These are phyloP conservation scores for Apiotrichum mycotoxinovorans DNA, from an alignment of 1,284 basidiomycete genomes.

Conservation along the genomic window DNA sequence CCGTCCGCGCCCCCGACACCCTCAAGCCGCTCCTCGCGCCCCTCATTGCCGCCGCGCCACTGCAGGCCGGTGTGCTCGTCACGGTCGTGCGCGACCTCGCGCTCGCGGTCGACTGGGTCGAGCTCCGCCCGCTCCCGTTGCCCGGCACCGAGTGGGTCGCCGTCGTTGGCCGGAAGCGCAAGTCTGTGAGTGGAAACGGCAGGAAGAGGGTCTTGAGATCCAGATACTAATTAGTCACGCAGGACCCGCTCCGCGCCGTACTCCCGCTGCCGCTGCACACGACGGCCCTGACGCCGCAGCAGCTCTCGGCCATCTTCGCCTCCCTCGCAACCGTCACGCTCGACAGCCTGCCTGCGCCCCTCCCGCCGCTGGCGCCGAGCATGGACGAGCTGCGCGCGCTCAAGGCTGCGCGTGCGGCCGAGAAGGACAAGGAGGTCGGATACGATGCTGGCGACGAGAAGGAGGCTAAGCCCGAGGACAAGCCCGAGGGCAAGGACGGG, in stretches of 20 bases:
- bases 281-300: constrained; percentile 39
- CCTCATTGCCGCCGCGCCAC: constrained; percentile 15
- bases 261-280: constrained; percentile 46
- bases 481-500: constrained; percentile 2
- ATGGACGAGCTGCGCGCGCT: constrained; percentile 24
- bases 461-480: background rate
- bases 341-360: constrained; percentile 22
- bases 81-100: constrained; percentile 46
- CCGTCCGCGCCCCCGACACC: background rate
- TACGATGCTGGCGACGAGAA: background rate
- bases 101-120: constrained; percentile 49
- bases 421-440: background rate
- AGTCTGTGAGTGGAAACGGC: constrained; percentile 26
- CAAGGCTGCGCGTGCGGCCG: constrained; percentile 4
- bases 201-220: too few relatives aligned
- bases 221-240: too few relatives aligned
- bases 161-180: constrained; percentile 43
- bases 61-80: constrained; percentile 44
- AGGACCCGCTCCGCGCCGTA: constrained; percentile 47
- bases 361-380: constrained; percentile 30
- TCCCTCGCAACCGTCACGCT: constrained; percentile 22
- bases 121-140: constrained; percentile 33
- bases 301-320: constrained; percentile 38
- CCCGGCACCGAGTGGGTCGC: constrained; percentile 35
- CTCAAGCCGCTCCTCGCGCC: constrained; percentile 6